phyloP scores from a whole-genome alignment of 2,329 filamentous ascomycete species.

The Ophiostoma populinum region DNA sequence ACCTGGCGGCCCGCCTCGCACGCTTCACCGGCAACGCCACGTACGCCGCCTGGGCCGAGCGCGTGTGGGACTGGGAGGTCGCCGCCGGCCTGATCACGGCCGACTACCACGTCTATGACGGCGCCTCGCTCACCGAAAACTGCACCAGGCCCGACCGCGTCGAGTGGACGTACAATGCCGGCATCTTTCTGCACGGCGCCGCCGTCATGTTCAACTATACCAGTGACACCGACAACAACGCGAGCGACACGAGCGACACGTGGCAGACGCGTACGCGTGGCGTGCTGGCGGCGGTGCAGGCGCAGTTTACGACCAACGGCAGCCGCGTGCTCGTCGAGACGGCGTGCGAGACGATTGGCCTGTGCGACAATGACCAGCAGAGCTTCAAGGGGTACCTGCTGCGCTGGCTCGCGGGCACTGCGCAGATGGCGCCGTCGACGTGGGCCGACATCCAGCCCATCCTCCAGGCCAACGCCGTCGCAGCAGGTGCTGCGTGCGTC shows the following conservation, averaged over 20 bases:
- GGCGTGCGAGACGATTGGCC: constrained; percentile 42
- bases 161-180: constrained; percentile 56
- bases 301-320: constrained; percentile 40
- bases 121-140: constrained; percentile 25
- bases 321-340: constrained; percentile 43
- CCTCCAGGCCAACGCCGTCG: constrained; percentile 31
- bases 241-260: constrained; percentile 13
- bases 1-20: constrained; percentile 52
- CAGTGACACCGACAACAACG: constrained; percentile 18
- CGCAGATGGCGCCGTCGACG: constrained; percentile 36
- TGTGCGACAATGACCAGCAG: constrained; percentile 54
- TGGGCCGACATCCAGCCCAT: constrained; percentile 30
- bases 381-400: constrained; percentile 62
- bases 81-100: constrained; percentile 36
- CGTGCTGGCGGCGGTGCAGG: constrained; percentile 31
- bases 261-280: constrained; percentile 45
- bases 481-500: constrained; percentile 33
- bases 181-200: constrained; percentile 44
- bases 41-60: constrained; percentile 60
- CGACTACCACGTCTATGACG: constrained; percentile 40
- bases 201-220: constrained; percentile 50
- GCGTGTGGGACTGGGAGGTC: constrained; percentile 49
- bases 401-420: constrained; percentile 44
- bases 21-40: constrained; percentile 65
- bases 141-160: constrained; percentile 37